These are phyloP conservation scores for Polygonum maritimum DNA, from an alignment of 148 eudicot species.

Conservation along the genomic window DNA sequence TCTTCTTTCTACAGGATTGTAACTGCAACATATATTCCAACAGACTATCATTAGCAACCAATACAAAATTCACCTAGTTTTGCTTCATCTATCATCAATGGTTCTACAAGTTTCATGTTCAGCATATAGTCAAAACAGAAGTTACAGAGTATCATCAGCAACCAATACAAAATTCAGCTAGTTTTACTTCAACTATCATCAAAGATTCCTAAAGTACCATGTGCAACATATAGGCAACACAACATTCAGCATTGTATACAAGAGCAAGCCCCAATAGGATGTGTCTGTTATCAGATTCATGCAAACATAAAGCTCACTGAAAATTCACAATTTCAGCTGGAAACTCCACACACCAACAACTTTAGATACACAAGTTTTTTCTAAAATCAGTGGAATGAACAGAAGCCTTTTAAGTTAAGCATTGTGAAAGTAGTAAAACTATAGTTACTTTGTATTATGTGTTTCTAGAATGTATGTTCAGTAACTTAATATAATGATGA, in stretches of 20 bases:
- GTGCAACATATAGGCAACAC: neutral
- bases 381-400: neutral
- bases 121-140: neutral
- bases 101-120: neutral
- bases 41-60: neutral
- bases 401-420: neutral
- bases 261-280: neutral
- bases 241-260: neutral
- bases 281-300: too few relatives aligned
- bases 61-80: neutral
- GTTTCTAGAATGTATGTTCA: neutral
- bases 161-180: neutral
- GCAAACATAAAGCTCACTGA: neutral
- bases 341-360: neutral
- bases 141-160: neutral
- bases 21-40: constrained; percentile 25
- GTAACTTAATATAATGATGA: neutral
- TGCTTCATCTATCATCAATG: neutral
- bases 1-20: constrained; percentile 86
- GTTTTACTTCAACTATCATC: neutral
- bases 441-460: neutral
- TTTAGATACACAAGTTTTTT: neutral
- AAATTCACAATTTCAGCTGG: neutral
- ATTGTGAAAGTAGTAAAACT: neutral
- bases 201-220: neutral